A percentile compares a stretch with the other conserved stretches of the same genome.
Evolutionary conservation across 106 monocot genomes (phyloP).

Genomic region (Alisma plantagoaquatica): DNA sequence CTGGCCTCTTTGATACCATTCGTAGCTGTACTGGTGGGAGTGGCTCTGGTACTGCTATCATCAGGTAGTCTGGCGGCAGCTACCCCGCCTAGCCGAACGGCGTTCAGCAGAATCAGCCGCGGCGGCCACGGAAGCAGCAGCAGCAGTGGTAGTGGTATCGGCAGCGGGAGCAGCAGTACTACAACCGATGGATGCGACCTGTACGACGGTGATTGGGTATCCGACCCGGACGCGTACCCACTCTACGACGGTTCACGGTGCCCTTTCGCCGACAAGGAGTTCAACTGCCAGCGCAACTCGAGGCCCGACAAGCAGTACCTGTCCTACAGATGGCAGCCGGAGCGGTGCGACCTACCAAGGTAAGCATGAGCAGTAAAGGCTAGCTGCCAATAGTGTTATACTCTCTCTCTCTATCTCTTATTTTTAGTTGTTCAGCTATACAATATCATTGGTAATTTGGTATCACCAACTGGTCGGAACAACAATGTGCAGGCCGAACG

Average conservation of each 20-base stretch:
- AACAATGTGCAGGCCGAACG: not conserved
- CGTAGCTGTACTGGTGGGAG: too few species aligned
- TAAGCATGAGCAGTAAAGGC: not conserved
- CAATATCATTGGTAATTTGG: not conserved
- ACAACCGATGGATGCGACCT: slow-evolving; percentile 20
- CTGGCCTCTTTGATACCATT: too few species aligned
- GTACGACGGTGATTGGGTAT: slow-evolving; percentile 30
- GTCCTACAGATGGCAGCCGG: slow-evolving; percentile 33
- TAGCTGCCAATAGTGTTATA: not conserved
- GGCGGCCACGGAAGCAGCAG: too few species aligned
- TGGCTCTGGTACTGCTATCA: too few species aligned
- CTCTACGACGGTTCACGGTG: slow-evolving; percentile 17
- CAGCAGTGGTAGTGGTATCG: too few species aligned
- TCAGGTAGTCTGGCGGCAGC: too few species aligned
- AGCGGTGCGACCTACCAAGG: slow-evolving; percentile 28
- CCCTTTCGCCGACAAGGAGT: slow-evolving; percentile 28
- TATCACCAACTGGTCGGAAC: too few species aligned
- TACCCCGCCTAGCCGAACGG: too few species aligned
- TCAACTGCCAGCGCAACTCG: slow-evolving; percentile 26
- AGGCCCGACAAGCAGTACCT: slow-evolving; percentile 29
- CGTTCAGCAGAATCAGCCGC: too few species aligned
- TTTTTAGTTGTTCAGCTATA: not conserved
- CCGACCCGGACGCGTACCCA: slow-evolving; percentile 19
- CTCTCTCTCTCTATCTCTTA: not conserved
- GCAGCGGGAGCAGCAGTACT: not conserved